Base-by-base conservation (phyloP, 2,329 filamentous ascomycete genomes). In the Pseudonectria buxi region DNA sequence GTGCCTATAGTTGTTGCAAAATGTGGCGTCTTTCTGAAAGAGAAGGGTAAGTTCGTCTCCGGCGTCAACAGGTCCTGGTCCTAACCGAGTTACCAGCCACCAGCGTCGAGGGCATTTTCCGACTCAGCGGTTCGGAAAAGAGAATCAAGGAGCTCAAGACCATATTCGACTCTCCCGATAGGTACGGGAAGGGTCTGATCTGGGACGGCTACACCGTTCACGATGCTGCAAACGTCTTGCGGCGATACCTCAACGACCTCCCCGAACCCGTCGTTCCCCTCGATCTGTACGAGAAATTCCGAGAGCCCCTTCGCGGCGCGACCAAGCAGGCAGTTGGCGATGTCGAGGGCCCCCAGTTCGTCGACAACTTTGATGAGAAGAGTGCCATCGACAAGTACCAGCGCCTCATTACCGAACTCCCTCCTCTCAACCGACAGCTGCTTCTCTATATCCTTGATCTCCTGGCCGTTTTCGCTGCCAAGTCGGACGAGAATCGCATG, bases 151-250 rank as follows among this genome's bases (percentile, higher is more conserved):
- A 96, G 60, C 76, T 98, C 22, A 90, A 94, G 61, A 78, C 75
- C 18, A 76, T 87, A 3, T 98, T 98, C 62, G 86, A 96, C 62
- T 94, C 90, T 1, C 92, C 92, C 27, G 87, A 94, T 53, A 77
- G 89, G 51, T 98, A 95, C 59, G 92, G 92, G 36, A 98, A 98
- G 64, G 92, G 92, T 12, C 73, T 98, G 16, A 86, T 95, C 52
- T 98, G 92, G 92, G 84, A 87, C 30, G 92, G 92, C 30, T 98
- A 95, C 60, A 98, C 92, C 1, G 92, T 98, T 28, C 92, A 98
- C 62, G 92, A 98, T 72, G 92, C 92, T 16, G 89, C 92, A 53
- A 98, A 96, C 56, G 90, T 98, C 42, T 74, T 98, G 29, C 82
- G 92, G 44, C 80, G 92, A 50, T 98, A 98, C 59, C 79, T 98